Conservation (phyloP, 73 alveolate genomes). For the Stentor roeselii region DNA sequence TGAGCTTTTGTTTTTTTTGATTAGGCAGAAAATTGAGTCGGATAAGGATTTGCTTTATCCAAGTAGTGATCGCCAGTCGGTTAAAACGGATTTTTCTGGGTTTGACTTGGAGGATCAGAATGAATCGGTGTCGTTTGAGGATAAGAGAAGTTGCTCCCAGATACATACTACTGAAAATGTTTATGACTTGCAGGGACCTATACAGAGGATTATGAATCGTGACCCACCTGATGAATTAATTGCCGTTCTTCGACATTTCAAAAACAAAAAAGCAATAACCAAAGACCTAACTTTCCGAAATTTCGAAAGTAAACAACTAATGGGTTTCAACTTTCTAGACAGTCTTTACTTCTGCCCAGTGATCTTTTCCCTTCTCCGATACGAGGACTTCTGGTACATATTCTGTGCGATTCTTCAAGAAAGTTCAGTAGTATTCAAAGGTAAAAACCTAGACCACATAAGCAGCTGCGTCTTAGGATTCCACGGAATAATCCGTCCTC, state of each 20-base stretch:
- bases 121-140: too few relatives aligned
- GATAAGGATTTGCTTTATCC: too few relatives aligned
- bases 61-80: neutral
- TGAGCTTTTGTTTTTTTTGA: neutral
- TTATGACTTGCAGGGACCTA: neutral
- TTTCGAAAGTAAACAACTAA: too few relatives aligned
- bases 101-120: too few relatives aligned
- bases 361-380: neutral
- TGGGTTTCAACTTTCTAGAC: neutral
- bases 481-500: neutral
- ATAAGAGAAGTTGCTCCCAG: too few relatives aligned
- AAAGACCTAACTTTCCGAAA: neutral
- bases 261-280: neutral
- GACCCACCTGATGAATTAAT: neutral
- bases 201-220: neutral
- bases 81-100: too few relatives aligned
- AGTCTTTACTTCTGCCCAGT: neutral
- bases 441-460: neutral
- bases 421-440: neutral
- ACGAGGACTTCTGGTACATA: neutral
- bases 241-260: too few relatives aligned
- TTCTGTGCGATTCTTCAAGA: conserved; percentile 21
- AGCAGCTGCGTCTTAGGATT: conserved; percentile 27
- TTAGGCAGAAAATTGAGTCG: neutral
- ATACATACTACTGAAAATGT: neutral